Conservation (phyloP, 352 stramenopile genomes). For the Pythium phragmiticola region DNA sequence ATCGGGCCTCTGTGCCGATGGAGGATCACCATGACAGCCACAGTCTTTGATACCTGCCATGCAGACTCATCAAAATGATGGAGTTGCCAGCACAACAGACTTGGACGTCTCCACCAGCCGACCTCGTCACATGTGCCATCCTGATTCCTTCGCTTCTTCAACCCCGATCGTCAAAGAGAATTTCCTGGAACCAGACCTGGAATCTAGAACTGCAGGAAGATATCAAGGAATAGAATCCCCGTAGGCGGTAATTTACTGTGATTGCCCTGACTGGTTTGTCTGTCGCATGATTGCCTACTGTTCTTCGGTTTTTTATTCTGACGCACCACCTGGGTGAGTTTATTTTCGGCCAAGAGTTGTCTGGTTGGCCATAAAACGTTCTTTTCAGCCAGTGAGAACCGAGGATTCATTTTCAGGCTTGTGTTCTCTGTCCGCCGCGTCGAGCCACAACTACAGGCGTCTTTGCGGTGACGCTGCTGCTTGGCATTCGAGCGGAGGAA, state of each 20-base stretch:
- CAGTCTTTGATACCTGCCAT: background rate
- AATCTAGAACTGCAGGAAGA: slow-evolving; percentile 28
- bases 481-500: slow-evolving; percentile 17
- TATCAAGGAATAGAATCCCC: slow-evolving; percentile 3
- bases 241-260: slow-evolving; percentile 20
- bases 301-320: slow-evolving; percentile 30
- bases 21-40: too few species aligned
- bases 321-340: background rate
- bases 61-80: background rate
- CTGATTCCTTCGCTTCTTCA: slow-evolving; percentile 18
- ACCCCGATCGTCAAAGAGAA: slow-evolving; percentile 10
- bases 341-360: slow-evolving; percentile 10
- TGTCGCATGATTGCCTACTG: slow-evolving; percentile 22
- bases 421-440: slow-evolving; percentile 15
- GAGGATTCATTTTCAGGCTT: slow-evolving; percentile 11
- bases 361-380: slow-evolving; percentile 16
- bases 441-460: background rate
- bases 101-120: background rate
- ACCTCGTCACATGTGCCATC: slow-evolving; percentile 3
- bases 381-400: slow-evolving; percentile 25
- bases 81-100: background rate
- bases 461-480: slow-evolving; percentile 25
- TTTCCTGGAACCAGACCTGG: slow-evolving; percentile 23
- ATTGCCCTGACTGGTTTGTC: slow-evolving; percentile 1
- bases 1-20: too few species aligned